Conservation (phyloP, 345 rosid species). For the Boechera stricta region DNA sequence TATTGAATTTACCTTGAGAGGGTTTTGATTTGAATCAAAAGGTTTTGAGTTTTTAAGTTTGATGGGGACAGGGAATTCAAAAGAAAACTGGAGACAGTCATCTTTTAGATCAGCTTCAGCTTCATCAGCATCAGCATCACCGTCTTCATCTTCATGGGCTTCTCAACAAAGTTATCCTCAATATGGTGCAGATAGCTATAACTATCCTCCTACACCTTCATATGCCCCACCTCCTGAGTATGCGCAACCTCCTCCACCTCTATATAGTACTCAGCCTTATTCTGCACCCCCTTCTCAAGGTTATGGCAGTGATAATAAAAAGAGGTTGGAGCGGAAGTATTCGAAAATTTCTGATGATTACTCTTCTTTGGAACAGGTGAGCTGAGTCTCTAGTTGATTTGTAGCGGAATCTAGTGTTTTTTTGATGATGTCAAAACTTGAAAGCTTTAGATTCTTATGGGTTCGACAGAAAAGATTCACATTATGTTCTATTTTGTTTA, state of each 20-base stretch:
- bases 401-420: background rate
- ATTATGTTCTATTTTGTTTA: slow-evolving; percentile 39
- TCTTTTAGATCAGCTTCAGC: slow-evolving; percentile 43
- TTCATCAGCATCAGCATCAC: slow-evolving; percentile 29
- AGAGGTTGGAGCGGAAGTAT: slow-evolving; percentile 69
- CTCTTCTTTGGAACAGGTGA: slow-evolving; percentile 82
- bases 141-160: slow-evolving; percentile 62
- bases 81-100: slow-evolving; percentile 56
- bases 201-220: slow-evolving; percentile 44
- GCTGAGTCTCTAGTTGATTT: background rate
- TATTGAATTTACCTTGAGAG: slow-evolving; percentile 5
- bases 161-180: slow-evolving; percentile 50
- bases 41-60: slow-evolving; percentile 19
- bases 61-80: slow-evolving; percentile 80
- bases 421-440: slow-evolving; percentile 12
- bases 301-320: slow-evolving; percentile 45
- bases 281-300: slow-evolving; percentile 49
- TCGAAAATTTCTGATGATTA: slow-evolving; percentile 80
- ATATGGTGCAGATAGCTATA: slow-evolving; percentile 55
- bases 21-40: slow-evolving; percentile 12
- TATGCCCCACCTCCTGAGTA: slow-evolving; percentile 41
- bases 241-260: slow-evolving; percentile 39
- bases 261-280: slow-evolving; percentile 48
- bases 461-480: background rate
- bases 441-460: background rate